phyloP scores from a whole-genome alignment of 2,329 filamentous ascomycete genomes.

The Fusarium sp. region DNA sequence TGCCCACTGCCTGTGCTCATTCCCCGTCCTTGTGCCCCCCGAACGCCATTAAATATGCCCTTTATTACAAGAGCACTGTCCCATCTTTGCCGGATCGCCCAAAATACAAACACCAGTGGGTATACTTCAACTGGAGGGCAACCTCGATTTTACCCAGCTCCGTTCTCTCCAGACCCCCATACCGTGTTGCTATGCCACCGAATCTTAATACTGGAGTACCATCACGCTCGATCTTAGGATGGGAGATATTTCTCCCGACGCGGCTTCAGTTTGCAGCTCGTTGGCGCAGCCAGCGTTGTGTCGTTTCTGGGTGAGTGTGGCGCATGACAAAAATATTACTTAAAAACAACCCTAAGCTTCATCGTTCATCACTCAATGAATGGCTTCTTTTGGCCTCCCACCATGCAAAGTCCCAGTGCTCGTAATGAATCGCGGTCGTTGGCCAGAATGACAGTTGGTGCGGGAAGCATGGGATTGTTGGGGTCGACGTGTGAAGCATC shows the following conservation, averaged over 20 bases:
- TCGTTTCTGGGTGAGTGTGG: constrained; percentile 24
- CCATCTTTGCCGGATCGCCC: constrained; percentile 36
- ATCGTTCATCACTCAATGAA: constrained; percentile 67
- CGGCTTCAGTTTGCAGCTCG: constrained; percentile 30
- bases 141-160: constrained; percentile 13
- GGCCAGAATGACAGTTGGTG: constrained; percentile 83
- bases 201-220: constrained; percentile 14
- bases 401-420: constrained; percentile 73
- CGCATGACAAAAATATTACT: constrained; percentile 26
- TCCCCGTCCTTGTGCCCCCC: constrained; percentile 21
- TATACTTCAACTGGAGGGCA: constrained; percentile 41
- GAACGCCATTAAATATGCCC: constrained; percentile 49
- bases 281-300: constrained; percentile 27
- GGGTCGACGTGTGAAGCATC: constrained; percentile 90
- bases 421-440: constrained; percentile 76
- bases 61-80: constrained; percentile 34
- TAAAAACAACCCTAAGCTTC: constrained; percentile 26
- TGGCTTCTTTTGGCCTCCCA: constrained; percentile 74
- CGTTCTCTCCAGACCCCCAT: constrained; percentile 11
- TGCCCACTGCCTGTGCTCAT: constrained; percentile 50
- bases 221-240: constrained; percentile 26
- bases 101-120: constrained; percentile 48
- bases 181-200: constrained; percentile 16
- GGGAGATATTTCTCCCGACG: constrained; percentile 39
- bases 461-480: constrained; percentile 92